Percentiles rank a stretch among this genome's conserved stretches.
Conservation (phyloP, 306 rosid species). For the Prunus kanzakura region DNA sequence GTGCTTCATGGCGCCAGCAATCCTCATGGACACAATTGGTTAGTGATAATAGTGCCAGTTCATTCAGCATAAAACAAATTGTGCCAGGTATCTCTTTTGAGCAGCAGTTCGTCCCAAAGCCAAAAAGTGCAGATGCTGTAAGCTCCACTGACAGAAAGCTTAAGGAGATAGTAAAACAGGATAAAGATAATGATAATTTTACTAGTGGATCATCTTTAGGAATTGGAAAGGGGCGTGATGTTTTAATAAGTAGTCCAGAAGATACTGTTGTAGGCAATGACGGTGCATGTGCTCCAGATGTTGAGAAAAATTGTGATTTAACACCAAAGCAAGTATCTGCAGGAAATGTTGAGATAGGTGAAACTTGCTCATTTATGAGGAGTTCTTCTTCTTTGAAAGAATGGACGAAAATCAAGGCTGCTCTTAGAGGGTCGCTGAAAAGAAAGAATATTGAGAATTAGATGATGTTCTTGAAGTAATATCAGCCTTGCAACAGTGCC, state of each 20-base stretch:
- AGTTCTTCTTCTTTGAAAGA: constrained; percentile 65
- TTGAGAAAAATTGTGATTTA: constrained; percentile 28
- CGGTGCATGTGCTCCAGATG: constrained; percentile 19
- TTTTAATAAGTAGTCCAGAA: background rate
- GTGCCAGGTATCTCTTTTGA: constrained; percentile 41
- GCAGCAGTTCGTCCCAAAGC: constrained; percentile 27
- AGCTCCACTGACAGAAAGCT: constrained; percentile 28
- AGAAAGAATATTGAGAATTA: constrained; percentile 48
- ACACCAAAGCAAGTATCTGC: constrained; percentile 29
- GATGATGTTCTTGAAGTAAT: background rate
- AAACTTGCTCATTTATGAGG: constrained; percentile 77
- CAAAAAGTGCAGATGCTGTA: constrained; percentile 12
- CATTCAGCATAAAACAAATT: constrained; percentile 67
- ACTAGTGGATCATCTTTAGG: constrained; percentile 16
- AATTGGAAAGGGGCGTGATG: constrained; percentile 2
- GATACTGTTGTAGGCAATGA: constrained; percentile 25
- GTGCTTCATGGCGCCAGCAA: constrained; percentile 66
- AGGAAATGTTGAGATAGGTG: constrained; percentile 35
- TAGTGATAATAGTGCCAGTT: constrained; percentile 21
- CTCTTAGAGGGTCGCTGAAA: constrained; percentile 64
- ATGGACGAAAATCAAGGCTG: constrained; percentile 69
- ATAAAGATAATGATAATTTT: constrained; percentile 14
- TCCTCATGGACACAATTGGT: constrained; percentile 85
- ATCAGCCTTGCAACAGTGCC: background rate
- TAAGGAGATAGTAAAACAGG: constrained; percentile 18